phyloP scores from a whole-genome alignment of 1,284 basidiomycete genomes.

The Amylostereum areolatum region DNA sequence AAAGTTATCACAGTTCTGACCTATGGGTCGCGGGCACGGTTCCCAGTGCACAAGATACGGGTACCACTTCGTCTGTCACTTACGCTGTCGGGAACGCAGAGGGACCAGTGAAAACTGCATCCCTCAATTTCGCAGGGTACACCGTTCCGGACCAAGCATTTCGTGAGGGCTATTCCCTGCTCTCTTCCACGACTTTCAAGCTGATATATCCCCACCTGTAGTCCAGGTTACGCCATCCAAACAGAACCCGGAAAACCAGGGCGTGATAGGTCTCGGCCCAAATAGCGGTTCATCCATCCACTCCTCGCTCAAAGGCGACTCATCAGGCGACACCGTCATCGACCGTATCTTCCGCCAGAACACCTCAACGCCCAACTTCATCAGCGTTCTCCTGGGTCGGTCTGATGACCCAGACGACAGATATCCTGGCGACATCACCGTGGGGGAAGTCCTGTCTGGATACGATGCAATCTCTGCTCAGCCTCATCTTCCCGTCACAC shows the following conservation, averaged over 20 bases:
- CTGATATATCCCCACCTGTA: conserved; percentile 5
- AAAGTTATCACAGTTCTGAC: conserved; percentile 38
- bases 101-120: conserved; percentile 49
- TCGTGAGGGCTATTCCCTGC: conserved; percentile 31
- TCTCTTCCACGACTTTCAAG: neutral
- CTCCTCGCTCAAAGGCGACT: conserved; percentile 13
- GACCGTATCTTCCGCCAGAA: conserved; percentile 61
- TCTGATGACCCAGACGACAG: conserved; percentile 23
- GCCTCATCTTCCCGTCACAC: conserved; percentile 27
- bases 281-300: conserved; percentile 25
- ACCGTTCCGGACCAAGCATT: conserved; percentile 55
- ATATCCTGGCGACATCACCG: conserved; percentile 32
- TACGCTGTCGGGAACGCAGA: conserved; percentile 47
- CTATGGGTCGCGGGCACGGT: conserved; percentile 51
- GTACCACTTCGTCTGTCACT: conserved; percentile 33
- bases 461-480: conserved; percentile 28
- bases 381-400: conserved; percentile 41
- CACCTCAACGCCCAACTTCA: conserved; percentile 45
- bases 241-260: conserved; percentile 19
- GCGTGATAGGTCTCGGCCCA: conserved; percentile 36
- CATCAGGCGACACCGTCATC: conserved; percentile 42
- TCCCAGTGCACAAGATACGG: conserved; percentile 34
- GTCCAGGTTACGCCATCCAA: conserved; percentile 20
- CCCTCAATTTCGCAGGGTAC: conserved; percentile 48
- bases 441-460: conserved; percentile 25